Percentiles rank a stretch among this genome's conserved stretches.
Conservation (phyloP, 1,284 basidiomycete genomes). For the Rhodotorula sp. region DNA sequence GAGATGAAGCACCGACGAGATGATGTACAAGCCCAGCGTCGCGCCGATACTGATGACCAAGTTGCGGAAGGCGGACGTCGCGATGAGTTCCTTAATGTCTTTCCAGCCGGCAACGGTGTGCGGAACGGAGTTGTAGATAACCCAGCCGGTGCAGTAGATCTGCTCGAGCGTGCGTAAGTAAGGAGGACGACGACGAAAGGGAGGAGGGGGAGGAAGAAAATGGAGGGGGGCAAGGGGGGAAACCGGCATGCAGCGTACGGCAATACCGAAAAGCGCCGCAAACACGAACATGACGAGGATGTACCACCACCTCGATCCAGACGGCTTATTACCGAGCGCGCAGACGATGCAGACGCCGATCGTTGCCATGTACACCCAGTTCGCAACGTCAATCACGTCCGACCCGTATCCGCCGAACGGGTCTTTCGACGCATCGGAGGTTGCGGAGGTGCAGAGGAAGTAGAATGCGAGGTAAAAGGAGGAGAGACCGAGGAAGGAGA, state of each 20-base stretch:
- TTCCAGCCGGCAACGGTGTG: constrained; percentile 70
- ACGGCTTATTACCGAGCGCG: constrained; percentile 74
- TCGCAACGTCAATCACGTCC: constrained; percentile 30
- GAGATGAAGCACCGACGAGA: constrained; percentile 78
- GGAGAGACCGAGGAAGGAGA: constrained; percentile 53
- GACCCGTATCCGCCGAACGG: constrained; percentile 42
- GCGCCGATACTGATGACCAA: constrained; percentile 73
- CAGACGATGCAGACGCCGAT: constrained; percentile 39
- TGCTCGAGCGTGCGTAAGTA: too few species aligned
- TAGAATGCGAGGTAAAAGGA: constrained; percentile 40
- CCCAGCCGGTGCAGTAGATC: constrained; percentile 73
- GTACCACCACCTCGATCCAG: constrained; percentile 81
- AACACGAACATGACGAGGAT: constrained; percentile 61
- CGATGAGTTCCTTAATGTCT: constrained; percentile 59
- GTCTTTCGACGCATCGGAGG: constrained; percentile 28
- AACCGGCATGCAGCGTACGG: constrained; percentile 47
- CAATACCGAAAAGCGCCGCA: constrained; percentile 46
- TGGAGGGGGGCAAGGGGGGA: neutral
- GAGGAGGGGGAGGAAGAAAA: too few species aligned
- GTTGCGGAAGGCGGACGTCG: constrained; percentile 68
- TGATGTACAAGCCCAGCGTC: constrained; percentile 84
- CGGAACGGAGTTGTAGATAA: constrained; percentile 68
- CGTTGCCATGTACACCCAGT: constrained; percentile 37
- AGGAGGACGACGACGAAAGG: too few species aligned
- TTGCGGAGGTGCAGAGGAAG: constrained; percentile 39